Conservation (phyloP, 1,284 basidiomycete genomes). For the Fistulinella cinereoalba region DNA sequence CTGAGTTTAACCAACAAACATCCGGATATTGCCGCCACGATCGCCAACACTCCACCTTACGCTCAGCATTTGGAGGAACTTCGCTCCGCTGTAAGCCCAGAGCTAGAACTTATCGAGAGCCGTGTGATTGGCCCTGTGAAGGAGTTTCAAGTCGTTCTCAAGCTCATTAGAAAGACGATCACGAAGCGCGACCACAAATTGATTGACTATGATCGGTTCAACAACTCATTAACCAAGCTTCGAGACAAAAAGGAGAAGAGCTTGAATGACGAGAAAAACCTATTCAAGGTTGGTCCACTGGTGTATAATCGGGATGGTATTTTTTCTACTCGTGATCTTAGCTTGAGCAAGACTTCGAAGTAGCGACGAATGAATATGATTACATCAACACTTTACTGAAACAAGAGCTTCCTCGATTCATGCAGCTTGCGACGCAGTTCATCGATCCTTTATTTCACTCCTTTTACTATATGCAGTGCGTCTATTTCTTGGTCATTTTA, state of each 20-base stretch:
- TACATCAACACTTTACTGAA: conserved; percentile 94
- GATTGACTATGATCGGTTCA: conserved; percentile 93
- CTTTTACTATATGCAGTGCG: conserved; percentile 99
- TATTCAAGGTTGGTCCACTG: conserved; percentile 73
- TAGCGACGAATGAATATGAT: conserved; percentile 94
- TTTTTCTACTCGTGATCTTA: conserved; percentile 34
- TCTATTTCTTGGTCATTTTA: conserved; percentile 22
- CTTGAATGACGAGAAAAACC: conserved; percentile 89
- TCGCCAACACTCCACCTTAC: conserved; percentile 71
- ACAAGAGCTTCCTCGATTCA: conserved; percentile 89
- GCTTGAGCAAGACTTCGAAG: conserved; percentile 98
- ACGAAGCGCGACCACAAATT: conserved; percentile 98
- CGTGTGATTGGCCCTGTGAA: conserved; percentile 84
- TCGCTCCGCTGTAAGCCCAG: conserved; percentile 75
- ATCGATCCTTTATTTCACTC: conserved; percentile 97
- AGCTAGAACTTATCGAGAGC: conserved; percentile 93
- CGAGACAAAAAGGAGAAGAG: conserved; percentile 97
- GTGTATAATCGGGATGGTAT: background rate
- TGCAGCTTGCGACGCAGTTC: conserved; percentile 84
- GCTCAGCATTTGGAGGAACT: conserved; percentile 83
- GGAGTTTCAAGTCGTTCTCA: conserved; percentile 85
- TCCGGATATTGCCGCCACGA: conserved; percentile 76
- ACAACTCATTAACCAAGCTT: conserved; percentile 93
- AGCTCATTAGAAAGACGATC: conserved; percentile 90
- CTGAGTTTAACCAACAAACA: conserved; percentile 78